Conservation (phyloP, 371 early-diverging fungal species). For the Mucor plumbeus region DNA sequence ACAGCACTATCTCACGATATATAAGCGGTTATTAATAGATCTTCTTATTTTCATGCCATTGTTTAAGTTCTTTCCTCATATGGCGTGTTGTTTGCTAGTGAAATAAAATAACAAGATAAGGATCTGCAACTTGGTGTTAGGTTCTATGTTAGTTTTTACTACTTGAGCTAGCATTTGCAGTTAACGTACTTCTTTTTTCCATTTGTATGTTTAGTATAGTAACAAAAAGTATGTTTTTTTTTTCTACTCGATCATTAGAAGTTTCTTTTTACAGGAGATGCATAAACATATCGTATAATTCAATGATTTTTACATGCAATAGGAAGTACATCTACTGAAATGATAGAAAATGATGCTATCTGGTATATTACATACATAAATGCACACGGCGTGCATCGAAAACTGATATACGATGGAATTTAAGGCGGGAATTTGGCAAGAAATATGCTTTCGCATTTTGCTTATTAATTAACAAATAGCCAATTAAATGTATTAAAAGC, state of each 20-base stretch:
- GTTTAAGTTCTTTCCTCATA: background rate
- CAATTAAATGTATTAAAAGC: too few relatives aligned
- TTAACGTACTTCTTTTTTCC: too few relatives aligned
- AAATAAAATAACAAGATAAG: background rate
- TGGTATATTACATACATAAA: background rate
- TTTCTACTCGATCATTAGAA: too few relatives aligned
- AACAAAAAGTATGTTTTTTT: too few relatives aligned
- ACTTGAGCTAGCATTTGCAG: too few relatives aligned
- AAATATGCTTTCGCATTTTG: background rate
- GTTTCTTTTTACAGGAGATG: background rate
- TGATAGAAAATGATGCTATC: background rate
- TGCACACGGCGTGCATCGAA: background rate
- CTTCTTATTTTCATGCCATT: background rate
- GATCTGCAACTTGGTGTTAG: too few relatives aligned
- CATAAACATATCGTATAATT: background rate
- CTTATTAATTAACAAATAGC: background rate
- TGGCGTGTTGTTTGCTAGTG: background rate
- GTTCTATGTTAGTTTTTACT: too few relatives aligned
- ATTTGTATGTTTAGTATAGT: too few relatives aligned
- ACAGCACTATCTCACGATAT: background rate
- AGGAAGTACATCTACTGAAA: background rate
- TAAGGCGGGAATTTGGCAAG: background rate
- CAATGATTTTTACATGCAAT: background rate
- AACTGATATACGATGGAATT: background rate
- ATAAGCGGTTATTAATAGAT: background rate